These are phyloP conservation scores for Neotropicomus parvogracilis DNA, from an alignment of 1,284 basidiomycete genomes.

Conservation along the genomic window DNA sequence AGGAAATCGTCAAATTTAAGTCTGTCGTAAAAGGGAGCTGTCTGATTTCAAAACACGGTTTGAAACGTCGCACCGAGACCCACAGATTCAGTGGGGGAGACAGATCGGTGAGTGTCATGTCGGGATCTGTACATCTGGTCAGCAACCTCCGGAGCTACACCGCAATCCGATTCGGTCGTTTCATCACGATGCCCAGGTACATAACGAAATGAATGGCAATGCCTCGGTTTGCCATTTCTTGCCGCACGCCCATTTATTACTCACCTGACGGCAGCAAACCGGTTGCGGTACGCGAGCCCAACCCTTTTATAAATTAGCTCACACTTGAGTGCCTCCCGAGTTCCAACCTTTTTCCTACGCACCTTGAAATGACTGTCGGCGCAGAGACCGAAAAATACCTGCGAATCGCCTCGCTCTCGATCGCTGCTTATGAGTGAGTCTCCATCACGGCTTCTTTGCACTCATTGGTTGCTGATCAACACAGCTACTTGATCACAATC, in stretches of 20 bases:
- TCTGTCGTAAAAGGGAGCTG: not conserved
- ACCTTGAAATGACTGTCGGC: constrained; percentile 19
- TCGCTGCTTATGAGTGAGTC: constrained; percentile 33
- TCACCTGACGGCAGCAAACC: constrained; percentile 18
- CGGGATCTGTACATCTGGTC: not conserved
- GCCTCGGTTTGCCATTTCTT: not conserved
- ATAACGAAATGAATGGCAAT: constrained; percentile 3
- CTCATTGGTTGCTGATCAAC: constrained; percentile 1
- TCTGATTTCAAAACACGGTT: not conserved
- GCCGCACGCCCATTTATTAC: constrained; percentile 7
- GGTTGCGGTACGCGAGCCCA: constrained; percentile 1
- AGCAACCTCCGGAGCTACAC: not conserved
- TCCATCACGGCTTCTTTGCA: too few relatives aligned
- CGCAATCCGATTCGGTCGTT: not conserved
- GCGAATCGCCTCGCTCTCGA: constrained; percentile 30
- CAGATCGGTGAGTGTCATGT: not conserved
- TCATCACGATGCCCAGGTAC: not conserved
- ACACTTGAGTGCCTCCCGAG: not conserved
- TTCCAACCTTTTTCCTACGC: not conserved
- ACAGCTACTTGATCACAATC: constrained; percentile 40
- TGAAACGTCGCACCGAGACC: not conserved
- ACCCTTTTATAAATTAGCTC: constrained; percentile 17
- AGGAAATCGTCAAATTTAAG: not conserved
- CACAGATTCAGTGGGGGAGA: not conserved
- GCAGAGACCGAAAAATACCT: constrained; percentile 30